phyloP scores from a whole-genome alignment of 192 early-diverging fungal genomes.

The Rhizophagus clarus region DNA sequence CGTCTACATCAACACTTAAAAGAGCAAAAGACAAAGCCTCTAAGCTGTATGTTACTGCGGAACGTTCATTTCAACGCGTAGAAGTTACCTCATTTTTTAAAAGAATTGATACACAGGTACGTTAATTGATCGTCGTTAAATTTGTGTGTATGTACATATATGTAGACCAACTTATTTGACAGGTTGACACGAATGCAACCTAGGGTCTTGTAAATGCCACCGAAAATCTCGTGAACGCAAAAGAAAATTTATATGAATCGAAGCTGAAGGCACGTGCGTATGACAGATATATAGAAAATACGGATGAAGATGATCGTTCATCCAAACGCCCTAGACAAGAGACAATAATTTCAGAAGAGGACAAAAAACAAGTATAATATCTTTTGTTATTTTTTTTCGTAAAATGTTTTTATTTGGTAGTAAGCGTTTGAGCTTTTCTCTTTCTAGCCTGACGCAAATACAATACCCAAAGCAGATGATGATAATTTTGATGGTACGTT shows the following conservation, averaged over 20 bases:
- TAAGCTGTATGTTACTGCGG: constrained; percentile 19
- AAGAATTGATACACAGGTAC: constrained; percentile 33
- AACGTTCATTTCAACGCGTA: constrained; percentile 27
- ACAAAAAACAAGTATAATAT: constrained; percentile 26
- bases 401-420: constrained; percentile 8
- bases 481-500: constrained; percentile 20
- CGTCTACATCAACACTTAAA: constrained; percentile 21
- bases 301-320: constrained; percentile 22
- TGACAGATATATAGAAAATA: constrained; percentile 19
- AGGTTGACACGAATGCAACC: constrained; percentile 20
- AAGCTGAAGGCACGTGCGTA: not conserved
- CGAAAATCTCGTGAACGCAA: not conserved
- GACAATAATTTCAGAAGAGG: constrained; percentile 15
- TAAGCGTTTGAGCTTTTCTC: constrained; percentile 9
- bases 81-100: constrained; percentile 35
- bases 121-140: constrained; percentile 12
- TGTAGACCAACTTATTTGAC: constrained; percentile 25
- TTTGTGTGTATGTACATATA: constrained; percentile 31
- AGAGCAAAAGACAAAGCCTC: constrained; percentile 30
- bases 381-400: not conserved
- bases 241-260: constrained; percentile 13
- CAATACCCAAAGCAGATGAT: constrained; percentile 22
- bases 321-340: constrained; percentile 26
- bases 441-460: constrained; percentile 21
- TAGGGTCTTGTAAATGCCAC: constrained; percentile 2